A percentile compares a stretch with the other conserved stretches of the same genome.
Conservation (phyloP, 306 rosid species). For the Glycine latifolia region DNA sequence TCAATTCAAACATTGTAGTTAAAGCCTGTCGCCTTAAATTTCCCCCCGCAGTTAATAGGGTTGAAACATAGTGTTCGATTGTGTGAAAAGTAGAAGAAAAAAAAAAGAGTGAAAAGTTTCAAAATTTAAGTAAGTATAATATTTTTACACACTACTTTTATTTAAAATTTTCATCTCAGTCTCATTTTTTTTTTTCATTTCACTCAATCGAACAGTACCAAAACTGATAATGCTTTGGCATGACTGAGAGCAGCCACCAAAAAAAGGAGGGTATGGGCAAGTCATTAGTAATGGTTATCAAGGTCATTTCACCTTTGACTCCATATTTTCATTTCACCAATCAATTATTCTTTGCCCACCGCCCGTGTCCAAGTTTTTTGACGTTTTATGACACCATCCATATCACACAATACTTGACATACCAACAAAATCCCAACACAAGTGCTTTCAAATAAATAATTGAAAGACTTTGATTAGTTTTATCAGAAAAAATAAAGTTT, state of each 20-base stretch:
- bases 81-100: too few relatives aligned
- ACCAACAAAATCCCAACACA: not conserved
- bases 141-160: too few relatives aligned
- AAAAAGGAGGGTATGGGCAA: not conserved
- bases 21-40: not conserved
- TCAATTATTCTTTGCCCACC: not conserved
- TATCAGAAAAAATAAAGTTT: not conserved
- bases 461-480: not conserved
- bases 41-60: too few relatives aligned
- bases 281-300: too few relatives aligned
- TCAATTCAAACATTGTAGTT: not conserved
- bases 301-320: slow-evolving; percentile 19
- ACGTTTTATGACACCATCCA: not conserved
- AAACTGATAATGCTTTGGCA: too few relatives aligned
- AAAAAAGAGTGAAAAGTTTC: too few relatives aligned
- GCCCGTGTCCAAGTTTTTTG: too few relatives aligned
- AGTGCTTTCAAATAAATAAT: slow-evolving; percentile 15
- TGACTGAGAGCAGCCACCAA: not conserved
- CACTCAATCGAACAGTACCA: too few relatives aligned
- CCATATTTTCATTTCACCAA: not conserved
- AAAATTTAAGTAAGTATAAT: too few relatives aligned
- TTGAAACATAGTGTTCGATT: too few relatives aligned
- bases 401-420: not conserved
- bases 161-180: too few relatives aligned
- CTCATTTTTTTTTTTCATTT: too few relatives aligned